Base-by-base conservation (phyloP, 2,329 filamentous ascomycete genomes). In the Cadophora sp. region DNA sequence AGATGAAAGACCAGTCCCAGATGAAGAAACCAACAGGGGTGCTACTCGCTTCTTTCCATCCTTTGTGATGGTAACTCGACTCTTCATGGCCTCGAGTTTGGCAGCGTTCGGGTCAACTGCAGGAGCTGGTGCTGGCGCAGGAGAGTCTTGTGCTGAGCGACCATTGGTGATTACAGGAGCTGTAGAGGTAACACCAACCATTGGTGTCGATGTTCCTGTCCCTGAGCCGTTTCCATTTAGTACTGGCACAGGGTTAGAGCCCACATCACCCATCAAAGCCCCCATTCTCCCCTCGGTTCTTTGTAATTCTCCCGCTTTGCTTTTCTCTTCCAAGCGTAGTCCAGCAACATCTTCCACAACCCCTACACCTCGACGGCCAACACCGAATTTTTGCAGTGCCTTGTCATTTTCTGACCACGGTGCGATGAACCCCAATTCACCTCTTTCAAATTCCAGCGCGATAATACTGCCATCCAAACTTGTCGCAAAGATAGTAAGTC, bases 31-130 rank as follows among this genome's bases (percentile, higher is more conserved):
- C 14, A 99, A 85, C 71, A 99, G 84, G 1, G 96, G 96, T 4
- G 94, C 92, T 65, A 99, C 95, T 65, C 96, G 88, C 82, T 99
- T 99, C 81, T 96, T 98, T 34, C 96, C 96, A 73, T 99, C 95
- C 78, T 97, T 98, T 0, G 93, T 97, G 69, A 97, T 91, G 0
- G 95, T 97, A 3, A 98, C 94, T 63, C 96, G 88, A 70, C 95
- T 93, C 80, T 98, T 98, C 71, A 98, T 81, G 70, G 87, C 86
- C 73, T 91, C 89, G 3, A 91, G 79, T 73, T 88, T 88, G 19
- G 83, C 84, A 68, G 83, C 82, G 72, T 86, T 87, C 12, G 85
- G 83, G 73, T 91, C 88, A 9, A 66, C 69, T 48, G 71, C 68
- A 34, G 70, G 64, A 22, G 74, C 55, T 48, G 70, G 63, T 24